A percentile compares a stretch with the other conserved stretches of the same genome.
Evolutionary conservation across 495 filamentous ascomycete species (phyloP).

Genomic region (Penicillium verhagenii): DNA sequence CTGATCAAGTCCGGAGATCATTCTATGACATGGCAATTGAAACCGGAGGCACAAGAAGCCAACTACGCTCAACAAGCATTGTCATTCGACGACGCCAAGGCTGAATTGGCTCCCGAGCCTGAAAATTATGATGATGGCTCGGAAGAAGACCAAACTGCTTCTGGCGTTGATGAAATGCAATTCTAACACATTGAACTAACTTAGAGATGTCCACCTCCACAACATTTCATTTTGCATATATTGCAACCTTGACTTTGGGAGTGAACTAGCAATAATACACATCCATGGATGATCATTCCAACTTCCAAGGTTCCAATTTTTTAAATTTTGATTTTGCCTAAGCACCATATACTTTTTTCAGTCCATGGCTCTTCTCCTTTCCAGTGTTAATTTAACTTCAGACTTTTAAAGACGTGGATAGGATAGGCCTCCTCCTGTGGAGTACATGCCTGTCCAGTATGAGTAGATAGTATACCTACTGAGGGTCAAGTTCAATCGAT

Average conservation of each 20-base stretch:
- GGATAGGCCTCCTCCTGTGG: no score
- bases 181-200: conserved; percentile 66
- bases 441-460: no score
- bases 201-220: conserved; percentile 8
- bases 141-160: conserved; percentile 44
- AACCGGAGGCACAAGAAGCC: conserved; percentile 64
- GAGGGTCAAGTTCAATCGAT: no score
- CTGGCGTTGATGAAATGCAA: conserved; percentile 62
- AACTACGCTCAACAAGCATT: conserved; percentile 41
- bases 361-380: no score
- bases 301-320: no score
- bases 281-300: no score
- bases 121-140: conserved; percentile 43
- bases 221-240: conserved; percentile 6
- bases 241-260: background rate
- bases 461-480: no score
- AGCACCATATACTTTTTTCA: no score
- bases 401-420: no score
- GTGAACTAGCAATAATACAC: background rate
- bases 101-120: conserved; percentile 46
- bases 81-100: conserved; percentile 39
- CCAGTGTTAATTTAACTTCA: no score
- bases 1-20: conserved; percentile 78
- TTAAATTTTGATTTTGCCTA: no score
- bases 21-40: conserved; percentile 79